These are phyloP conservation scores for Solanum chacoense DNA, from an alignment of 305 asterid species.

Conservation along the genomic window DNA sequence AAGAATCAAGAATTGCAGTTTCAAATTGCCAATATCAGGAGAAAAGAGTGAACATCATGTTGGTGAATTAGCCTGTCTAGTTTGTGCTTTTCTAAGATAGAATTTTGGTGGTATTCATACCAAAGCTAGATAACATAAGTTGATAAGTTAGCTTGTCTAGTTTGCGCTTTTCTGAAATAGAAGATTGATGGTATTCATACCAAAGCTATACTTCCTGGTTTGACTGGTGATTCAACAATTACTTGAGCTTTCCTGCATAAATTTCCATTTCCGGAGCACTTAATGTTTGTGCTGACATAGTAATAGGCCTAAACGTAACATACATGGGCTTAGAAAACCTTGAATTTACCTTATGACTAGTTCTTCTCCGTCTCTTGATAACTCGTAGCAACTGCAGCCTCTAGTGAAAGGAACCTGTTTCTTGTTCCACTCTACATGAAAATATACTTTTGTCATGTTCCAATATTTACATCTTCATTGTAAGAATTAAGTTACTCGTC, in stretches of 20 bases:
- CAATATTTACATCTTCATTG: neutral
- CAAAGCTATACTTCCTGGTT: constrained; percentile 56
- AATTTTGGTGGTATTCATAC: neutral
- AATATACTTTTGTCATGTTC: neutral
- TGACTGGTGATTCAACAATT: constrained; percentile 54
- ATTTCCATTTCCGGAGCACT: neutral
- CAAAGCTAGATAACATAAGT: neutral
- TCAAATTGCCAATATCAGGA: neutral
- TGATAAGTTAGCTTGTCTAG: neutral
- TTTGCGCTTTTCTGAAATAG: neutral
- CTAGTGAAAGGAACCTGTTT: constrained; percentile 56
- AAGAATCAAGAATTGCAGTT: neutral
- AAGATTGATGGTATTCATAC: constrained; percentile 7
- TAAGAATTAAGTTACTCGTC: neutral
- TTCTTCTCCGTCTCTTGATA: constrained; percentile 31
- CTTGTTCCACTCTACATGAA: constrained; percentile 56
- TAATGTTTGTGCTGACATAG: neutral
- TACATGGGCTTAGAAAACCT: neutral
- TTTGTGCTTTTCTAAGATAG: neutral
- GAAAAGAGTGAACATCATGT: neutral
- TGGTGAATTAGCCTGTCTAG: neutral
- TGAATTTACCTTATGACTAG: constrained; percentile 48
- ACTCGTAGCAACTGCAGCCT: constrained; percentile 56
- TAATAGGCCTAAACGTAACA: neutral
- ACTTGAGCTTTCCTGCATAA: constrained; percentile 56